Evolutionary conservation across 1,139 yeast species (phyloP).

Genomic region (Suhomyces bribrorum): DNA sequence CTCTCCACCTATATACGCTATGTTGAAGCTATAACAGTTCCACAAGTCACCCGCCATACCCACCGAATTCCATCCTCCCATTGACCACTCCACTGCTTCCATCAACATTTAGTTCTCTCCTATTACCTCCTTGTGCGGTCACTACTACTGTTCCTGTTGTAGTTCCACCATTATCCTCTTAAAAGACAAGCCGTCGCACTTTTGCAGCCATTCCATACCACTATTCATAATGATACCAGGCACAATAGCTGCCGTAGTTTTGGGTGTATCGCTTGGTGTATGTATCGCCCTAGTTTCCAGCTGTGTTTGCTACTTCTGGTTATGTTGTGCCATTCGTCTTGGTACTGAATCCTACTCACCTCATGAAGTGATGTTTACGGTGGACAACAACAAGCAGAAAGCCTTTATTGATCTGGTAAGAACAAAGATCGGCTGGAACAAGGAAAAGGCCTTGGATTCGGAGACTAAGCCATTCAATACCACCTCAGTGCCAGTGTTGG

Average conservation of each 20-base stretch:
- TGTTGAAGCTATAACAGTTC: too few relatives aligned
- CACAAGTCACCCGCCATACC: too few relatives aligned
- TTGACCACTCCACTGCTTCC: too few relatives aligned
- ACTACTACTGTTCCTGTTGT: too few relatives aligned
- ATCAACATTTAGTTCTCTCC: too few relatives aligned
- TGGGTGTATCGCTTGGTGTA: background rate
- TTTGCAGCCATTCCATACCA: conserved; percentile 10
- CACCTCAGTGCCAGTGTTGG: too few relatives aligned
- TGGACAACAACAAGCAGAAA: background rate
- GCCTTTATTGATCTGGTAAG: background rate
- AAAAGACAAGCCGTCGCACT: too few relatives aligned
- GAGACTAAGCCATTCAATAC: background rate
- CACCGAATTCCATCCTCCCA: too few relatives aligned
- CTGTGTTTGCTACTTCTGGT: background rate
- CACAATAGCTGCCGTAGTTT: background rate
- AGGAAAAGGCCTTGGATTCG: background rate
- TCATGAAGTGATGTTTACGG: background rate
- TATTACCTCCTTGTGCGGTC: too few relatives aligned
- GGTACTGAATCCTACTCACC: background rate
- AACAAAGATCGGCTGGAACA: background rate
- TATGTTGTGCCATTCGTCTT: background rate
- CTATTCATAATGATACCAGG: background rate
- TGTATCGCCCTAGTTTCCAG: background rate
- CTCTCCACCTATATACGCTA: too few relatives aligned
- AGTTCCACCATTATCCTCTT: too few relatives aligned